Percentiles rank a stretch among this genome's conserved stretches.
phyloP scores from a whole-genome alignment of 331 rosid species.

The Stylosanthes scabra region DNA sequence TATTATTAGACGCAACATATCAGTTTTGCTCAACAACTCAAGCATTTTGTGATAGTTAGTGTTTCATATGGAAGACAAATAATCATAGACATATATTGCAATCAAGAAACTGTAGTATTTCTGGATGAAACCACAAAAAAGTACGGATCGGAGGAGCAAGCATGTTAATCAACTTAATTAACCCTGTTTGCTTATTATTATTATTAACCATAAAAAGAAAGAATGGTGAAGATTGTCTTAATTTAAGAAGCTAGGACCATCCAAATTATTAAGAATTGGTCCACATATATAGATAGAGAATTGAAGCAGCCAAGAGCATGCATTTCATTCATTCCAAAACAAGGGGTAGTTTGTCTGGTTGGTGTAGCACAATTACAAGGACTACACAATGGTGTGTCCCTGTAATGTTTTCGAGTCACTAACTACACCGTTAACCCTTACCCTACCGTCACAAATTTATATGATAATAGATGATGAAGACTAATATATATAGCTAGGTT shows the following conservation, averaged over 20 bases:
- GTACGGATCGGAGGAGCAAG: slow-evolving; percentile 26
- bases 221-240: no score
- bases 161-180: not conserved
- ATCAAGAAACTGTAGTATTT: slow-evolving; percentile 11
- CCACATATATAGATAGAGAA: slow-evolving; percentile 19
- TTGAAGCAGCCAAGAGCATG: slow-evolving; percentile 40
- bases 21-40: not conserved
- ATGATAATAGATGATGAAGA: not conserved
- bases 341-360: slow-evolving; percentile 54
- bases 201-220: no score
- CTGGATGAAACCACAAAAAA: slow-evolving; percentile 13
- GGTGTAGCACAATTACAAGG: slow-evolving; percentile 55
- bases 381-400: slow-evolving; percentile 45
- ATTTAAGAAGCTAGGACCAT: slow-evolving; percentile 11
- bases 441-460: not conserved
- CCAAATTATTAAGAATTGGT: slow-evolving; percentile 31
- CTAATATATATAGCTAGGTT: not conserved
- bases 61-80: slow-evolving; percentile 28
- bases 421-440: slow-evolving; percentile 26
- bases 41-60: not conserved
- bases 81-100: slow-evolving; percentile 12
- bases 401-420: slow-evolving; percentile 39
- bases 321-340: slow-evolving; percentile 40
- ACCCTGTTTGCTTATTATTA: slow-evolving; percentile 6
- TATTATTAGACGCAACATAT: not conserved